These are phyloP conservation scores for Austroboletus niveus DNA, from an alignment of 1,284 basidiomycete genomes.

Conservation along the genomic window DNA sequence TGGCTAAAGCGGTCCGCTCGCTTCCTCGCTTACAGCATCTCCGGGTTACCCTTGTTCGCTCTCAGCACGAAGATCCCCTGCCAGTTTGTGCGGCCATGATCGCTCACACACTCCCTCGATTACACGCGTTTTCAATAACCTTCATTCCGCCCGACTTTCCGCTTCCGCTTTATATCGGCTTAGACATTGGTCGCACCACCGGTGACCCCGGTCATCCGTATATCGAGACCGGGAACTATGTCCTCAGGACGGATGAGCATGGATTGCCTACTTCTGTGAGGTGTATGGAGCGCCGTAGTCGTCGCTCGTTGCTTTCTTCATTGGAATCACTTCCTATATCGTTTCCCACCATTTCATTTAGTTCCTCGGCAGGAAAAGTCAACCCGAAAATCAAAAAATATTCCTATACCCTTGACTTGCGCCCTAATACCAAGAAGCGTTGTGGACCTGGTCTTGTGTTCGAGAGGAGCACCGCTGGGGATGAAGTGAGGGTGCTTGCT, in stretches of 20 bases:
- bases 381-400: conserved; percentile 17
- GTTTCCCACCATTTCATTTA: conserved; percentile 41
- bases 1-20: conserved; percentile 53
- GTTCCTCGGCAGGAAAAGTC: conserved; percentile 25
- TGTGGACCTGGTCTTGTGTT: conserved; percentile 45
- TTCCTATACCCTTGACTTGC: conserved; percentile 23
- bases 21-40: conserved; percentile 62
- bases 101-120: conserved; percentile 60
- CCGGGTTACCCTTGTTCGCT: conserved; percentile 59
- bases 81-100: conserved; percentile 56
- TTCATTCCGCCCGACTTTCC: conserved; percentile 51
- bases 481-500: conserved; percentile 62
- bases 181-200: conserved; percentile 29
- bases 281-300: conserved; percentile 47
- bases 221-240: conserved; percentile 49
- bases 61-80: conserved; percentile 61
- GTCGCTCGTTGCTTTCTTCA: conserved; percentile 36
- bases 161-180: conserved; percentile 35
- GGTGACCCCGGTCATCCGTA: conserved; percentile 30
- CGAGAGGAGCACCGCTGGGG: conserved; percentile 62
- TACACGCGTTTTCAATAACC: conserved; percentile 58
- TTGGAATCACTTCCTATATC: conserved; percentile 35
- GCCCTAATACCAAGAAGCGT: conserved; percentile 32
- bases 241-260: conserved; percentile 44
- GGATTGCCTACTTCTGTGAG: conserved; percentile 42